Evolutionary conservation across 768 basidiomycete genomes (phyloP).

Genomic region (Boletus subparvulus): DNA sequence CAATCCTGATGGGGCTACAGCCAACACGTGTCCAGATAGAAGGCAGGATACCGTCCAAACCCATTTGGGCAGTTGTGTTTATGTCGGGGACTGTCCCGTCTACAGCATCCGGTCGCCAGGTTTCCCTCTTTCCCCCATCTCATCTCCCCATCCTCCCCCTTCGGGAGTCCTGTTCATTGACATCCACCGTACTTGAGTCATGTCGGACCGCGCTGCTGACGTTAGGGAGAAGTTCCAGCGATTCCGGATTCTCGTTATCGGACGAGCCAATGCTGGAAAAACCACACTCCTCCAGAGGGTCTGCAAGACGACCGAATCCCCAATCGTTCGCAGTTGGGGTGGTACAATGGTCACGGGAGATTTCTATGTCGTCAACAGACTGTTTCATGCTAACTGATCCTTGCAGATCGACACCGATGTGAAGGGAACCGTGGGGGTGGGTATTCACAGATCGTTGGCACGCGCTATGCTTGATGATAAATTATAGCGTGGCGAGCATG

Average conservation of each 20-base stretch:
- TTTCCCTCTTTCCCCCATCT: not conserved
- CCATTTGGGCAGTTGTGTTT: not conserved
- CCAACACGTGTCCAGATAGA: not conserved
- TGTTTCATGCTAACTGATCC: not conserved
- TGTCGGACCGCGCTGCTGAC: not conserved
- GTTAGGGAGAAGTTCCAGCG: conserved; percentile 7
- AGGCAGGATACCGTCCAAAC: not conserved
- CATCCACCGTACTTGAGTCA: not conserved
- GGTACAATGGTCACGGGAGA: conserved; percentile 17
- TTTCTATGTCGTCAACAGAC: not conserved
- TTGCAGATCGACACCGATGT: conserved; percentile 2
- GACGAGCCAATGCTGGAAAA: conserved; percentile 42
- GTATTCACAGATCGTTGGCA: not conserved
- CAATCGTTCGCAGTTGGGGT: conserved; percentile 23
- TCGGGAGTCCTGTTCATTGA: not conserved
- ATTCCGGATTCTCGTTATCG: conserved; percentile 43
- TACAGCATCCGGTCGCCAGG: not conserved
- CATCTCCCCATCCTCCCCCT: no score
- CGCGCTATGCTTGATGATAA: not conserved
- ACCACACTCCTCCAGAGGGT: conserved; percentile 41
- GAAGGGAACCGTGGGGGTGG: not conserved
- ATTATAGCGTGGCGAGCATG: conserved; percentile 10
- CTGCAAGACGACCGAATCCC: conserved; percentile 36
- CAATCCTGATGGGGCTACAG: no score
- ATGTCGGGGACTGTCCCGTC: no score